Conservation (phyloP, 2,329 filamentous ascomycete genomes). For the Paecilomyces fulvus region DNA sequence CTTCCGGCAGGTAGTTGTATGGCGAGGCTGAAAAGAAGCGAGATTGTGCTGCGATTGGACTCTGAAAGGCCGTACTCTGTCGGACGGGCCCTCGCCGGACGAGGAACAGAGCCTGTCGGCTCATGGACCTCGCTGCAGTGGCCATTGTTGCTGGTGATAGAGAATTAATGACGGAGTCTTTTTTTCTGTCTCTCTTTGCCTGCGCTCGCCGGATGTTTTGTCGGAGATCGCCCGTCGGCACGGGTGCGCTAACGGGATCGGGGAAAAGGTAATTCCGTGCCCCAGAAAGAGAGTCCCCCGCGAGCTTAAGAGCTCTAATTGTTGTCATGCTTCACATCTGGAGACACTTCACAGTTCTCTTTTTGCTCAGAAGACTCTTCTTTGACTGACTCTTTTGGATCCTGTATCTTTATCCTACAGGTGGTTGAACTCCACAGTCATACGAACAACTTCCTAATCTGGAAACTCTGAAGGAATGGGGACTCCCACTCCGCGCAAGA, state of each 20-base stretch:
- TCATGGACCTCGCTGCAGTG: slow-evolving; percentile 29
- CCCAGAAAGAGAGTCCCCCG: background rate
- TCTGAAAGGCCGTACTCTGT: slow-evolving; percentile 4
- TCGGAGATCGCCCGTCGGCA: background rate
- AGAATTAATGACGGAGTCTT: background rate
- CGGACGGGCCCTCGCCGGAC: slow-evolving; percentile 19
- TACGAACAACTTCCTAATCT: background rate
- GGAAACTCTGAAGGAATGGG: background rate
- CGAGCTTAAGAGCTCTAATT: background rate
- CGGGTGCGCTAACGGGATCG: background rate
- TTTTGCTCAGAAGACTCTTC: background rate
- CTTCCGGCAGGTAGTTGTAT: slow-evolving; percentile 23
- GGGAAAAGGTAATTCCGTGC: background rate
- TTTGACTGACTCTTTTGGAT: background rate
- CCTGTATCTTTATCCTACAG: background rate
- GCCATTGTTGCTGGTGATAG: slow-evolving; percentile 26
- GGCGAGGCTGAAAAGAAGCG: slow-evolving; percentile 29
- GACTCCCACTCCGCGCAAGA: slow-evolving; percentile 13
- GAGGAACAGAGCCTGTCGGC: slow-evolving; percentile 25
- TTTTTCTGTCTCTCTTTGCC: slow-evolving; percentile 1
- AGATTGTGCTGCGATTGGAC: slow-evolving; percentile 10
- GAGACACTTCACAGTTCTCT: background rate
- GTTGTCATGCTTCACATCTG: background rate
- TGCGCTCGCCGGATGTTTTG: background rate
- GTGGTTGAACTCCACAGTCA: background rate